These are phyloP conservation scores for Ustanciosporium gigantosporum DNA, from an alignment of 1,284 basidiomycete genomes.

Conservation along the genomic window DNA sequence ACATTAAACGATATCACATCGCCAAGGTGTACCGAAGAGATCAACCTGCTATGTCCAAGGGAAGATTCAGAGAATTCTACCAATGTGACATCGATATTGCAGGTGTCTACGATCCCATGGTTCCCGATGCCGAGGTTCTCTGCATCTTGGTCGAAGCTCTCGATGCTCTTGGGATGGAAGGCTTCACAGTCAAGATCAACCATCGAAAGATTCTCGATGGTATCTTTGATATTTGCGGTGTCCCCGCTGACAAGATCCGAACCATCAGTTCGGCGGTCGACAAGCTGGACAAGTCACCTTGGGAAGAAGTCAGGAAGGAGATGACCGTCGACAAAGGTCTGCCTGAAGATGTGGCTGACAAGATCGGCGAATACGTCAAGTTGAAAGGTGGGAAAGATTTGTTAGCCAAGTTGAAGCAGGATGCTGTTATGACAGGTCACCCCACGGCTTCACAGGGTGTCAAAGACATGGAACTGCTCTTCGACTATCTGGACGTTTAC, in stretches of 20 bases:
- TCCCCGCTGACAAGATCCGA: constrained; percentile 86
- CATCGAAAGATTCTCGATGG: constrained; percentile 97
- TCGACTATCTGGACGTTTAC: constrained; percentile 81
- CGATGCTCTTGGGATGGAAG: constrained; percentile 76
- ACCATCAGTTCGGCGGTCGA: constrained; percentile 97
- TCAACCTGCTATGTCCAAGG: constrained; percentile 96
- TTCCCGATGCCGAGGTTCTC: constrained; percentile 91
- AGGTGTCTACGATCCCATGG: constrained; percentile 86
- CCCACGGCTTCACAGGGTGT: constrained; percentile 76
- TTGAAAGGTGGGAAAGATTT: constrained; percentile 78
- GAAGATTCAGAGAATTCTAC: constrained; percentile 96
- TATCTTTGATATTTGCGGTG: constrained; percentile 94
- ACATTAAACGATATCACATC: constrained; percentile 89
- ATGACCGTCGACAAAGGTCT: constrained; percentile 96
- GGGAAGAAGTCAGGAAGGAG: constrained; percentile 90
- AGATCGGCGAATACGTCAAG: constrained; percentile 95
- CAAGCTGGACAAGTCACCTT: constrained; percentile 92
- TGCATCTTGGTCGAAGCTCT: constrained; percentile 81
- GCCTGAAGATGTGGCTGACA: constrained; percentile 80
- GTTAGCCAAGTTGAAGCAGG: constrained; percentile 73
- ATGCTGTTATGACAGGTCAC: constrained; percentile 73
- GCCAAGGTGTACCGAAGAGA: constrained; percentile 97
- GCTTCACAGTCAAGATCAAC: constrained; percentile 91
- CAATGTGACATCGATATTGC: constrained; percentile 98
- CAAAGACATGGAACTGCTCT: constrained; percentile 85